Evolutionary conservation across 2,329 filamentous ascomycete species (phyloP), one percentile per base, ranked within the genome.

Genomic region (Phyllosticta citriasiana): DNA sequence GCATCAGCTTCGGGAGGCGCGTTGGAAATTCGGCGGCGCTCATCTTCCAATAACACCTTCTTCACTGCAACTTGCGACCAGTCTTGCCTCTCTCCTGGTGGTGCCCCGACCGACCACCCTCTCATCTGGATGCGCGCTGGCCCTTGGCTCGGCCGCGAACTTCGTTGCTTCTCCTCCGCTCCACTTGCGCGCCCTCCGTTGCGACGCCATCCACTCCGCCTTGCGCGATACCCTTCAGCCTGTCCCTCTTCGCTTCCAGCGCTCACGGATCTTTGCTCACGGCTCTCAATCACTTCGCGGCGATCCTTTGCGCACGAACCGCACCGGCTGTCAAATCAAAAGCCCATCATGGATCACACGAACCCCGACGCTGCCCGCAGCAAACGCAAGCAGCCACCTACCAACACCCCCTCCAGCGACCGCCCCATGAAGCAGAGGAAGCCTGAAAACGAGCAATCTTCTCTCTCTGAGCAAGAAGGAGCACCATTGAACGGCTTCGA

Each of bases 351-450:
- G 60, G 55, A 62, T 35, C 51, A 56, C 51, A 55, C 57, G 50
- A 61, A n/a, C 54, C 60, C 57, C 51, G 55, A 57, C 59, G 80
- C 59, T 67, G 40, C 74, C 66, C 72, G 78, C 65, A 71, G 74
- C 55, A 84, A 84, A 73, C 80, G 82, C 71, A 84, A 83, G 72
- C 79, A 79, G 67, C 80, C 78, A 65, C 78, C 80, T 16, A 74
- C 77, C 24, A n/a, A n/a, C 7, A 24, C 50, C 25, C 74, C 79
- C 40, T 72, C 73, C 60, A 72, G 74, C 56, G 80, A 83, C 63
- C 79, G 81, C 60, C 81, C 82, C 1, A 72, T 78, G 64, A 84
- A 84, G 71, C 81, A 83, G 62, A 73, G 81, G 59, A 80, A 79
- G 65, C 76, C 79, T 16, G 79, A 82, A 65, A 65, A 65, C 19